Evolutionary conservation across 179 eudicot genomes (phyloP), one percentile per base, ranked within the genome.

Genomic region (Carnegiea gigantea): DNA sequence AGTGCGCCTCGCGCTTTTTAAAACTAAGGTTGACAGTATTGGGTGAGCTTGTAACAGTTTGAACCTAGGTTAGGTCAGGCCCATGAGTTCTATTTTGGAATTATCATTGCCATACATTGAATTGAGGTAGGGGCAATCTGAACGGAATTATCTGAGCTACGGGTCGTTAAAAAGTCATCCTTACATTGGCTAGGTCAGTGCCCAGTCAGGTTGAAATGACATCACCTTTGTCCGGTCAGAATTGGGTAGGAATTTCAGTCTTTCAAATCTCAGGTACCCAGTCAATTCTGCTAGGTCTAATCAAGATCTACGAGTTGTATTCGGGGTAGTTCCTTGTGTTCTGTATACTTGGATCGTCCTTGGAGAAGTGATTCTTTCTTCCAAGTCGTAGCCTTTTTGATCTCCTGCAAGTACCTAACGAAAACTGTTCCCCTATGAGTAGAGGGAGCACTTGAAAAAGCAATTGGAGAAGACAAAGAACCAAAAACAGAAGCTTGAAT

Each of bases 401-500:
- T 62, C 26, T 46, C 53, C 17, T 75, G 24, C 36, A 9, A 40
- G 76, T 3, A 53, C 62, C 73, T 77, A 71, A 82, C 28, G 60
- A 28, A 28, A 33, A 38, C 68, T 15, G 11, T 60, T 51, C 75
- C 60, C 75, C 64, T 84, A 60, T 81, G 87, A 77, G 78, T 93
- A 96, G 99, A 93, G 98, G 36, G 99, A 93, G 81, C 91, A 79
- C 82, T 76, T 92, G 89, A 96, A 95, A 89, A 94, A 93, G 80
- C 97, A 92, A 76, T 86, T 96, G 84, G 97, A 94, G 89, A 96
- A 90, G 85, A 88, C 90, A 20, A 91, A 85, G 88, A 94, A 96
- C 75, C 98, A 96, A 80, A 96, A 96, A 82, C 97, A 94, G 84
- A 96, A 88, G 86, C 98, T 96, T 33, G 98, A 96, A 81, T 91